These are phyloP conservation scores for Paraconiothyrium brasiliense DNA, from an alignment of 2,329 filamentous ascomycete species.

Conservation along the genomic window DNA sequence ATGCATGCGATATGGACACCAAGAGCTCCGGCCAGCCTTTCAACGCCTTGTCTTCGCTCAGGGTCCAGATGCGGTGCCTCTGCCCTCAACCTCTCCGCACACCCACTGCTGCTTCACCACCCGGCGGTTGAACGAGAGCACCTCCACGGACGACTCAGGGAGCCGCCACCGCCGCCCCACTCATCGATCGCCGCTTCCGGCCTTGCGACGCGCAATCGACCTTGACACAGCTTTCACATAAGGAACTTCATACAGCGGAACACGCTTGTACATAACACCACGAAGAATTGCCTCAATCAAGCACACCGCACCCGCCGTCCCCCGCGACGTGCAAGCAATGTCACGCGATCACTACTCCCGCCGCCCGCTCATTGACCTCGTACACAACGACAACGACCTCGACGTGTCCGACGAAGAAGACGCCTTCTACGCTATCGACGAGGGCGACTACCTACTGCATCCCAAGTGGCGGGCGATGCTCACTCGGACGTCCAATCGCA, in stretches of 20 bases:
- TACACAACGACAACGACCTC: slow-evolving; percentile 37
- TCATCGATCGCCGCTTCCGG: neutral
- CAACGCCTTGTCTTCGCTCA: neutral
- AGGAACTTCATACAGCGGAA: neutral
- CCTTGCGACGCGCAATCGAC: neutral
- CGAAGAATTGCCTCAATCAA: neutral
- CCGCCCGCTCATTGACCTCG: slow-evolving; percentile 43
- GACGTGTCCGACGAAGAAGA: slow-evolving; percentile 53
- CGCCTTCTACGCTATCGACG: slow-evolving; percentile 47
- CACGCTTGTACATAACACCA: neutral
- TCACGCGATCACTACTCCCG: slow-evolving; percentile 28
- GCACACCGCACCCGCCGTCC: neutral
- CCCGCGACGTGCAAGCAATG: neutral
- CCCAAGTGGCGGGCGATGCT: slow-evolving; percentile 44
- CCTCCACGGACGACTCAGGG: neutral
- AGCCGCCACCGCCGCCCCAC: neutral
- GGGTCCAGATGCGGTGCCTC: slow-evolving; percentile 5
- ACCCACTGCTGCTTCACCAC: slow-evolving; percentile 2
- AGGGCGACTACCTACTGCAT: slow-evolving; percentile 42
- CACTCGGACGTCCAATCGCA: slow-evolving; percentile 33
- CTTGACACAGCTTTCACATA: neutral
- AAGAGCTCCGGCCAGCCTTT: neutral
- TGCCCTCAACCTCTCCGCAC: neutral
- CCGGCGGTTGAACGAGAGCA: slow-evolving; percentile 1
- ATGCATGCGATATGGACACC: slow-evolving; percentile 4